These are phyloP conservation scores for Psilocybe sp. DNA, from an alignment of 768 basidiomycete species.

Conservation along the genomic window DNA sequence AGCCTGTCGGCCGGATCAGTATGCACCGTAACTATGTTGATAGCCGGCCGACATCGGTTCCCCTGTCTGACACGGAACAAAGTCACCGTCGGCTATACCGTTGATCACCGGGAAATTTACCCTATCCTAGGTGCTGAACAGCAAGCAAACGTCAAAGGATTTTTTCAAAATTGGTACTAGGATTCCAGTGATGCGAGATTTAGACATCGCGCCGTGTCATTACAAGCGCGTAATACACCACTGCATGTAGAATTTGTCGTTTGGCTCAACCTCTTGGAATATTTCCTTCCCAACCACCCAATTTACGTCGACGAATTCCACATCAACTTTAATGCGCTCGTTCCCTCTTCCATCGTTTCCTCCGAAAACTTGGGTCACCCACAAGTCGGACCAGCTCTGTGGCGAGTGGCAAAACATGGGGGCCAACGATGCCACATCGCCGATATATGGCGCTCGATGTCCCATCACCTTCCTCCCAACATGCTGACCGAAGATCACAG, in stretches of 20 bases:
- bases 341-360: not conserved
- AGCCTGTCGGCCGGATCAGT: too few relatives aligned
- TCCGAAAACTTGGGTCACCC: constrained; percentile 31
- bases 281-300: constrained; percentile 4
- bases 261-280: not conserved
- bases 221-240: constrained; percentile 11
- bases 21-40: too few relatives aligned
- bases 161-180: too few relatives aligned
- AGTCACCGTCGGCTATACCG: too few relatives aligned
- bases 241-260: constrained; percentile 11
- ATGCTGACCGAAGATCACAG: constrained; percentile 35
- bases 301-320: constrained; percentile 2
- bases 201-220: too few relatives aligned
- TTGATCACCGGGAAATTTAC: too few relatives aligned
- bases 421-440: not conserved
- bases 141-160: too few relatives aligned
- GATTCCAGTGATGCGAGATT: too few relatives aligned
- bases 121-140: too few relatives aligned
- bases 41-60: too few relatives aligned
- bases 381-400: constrained; percentile 30
- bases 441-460: not conserved
- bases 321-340: constrained; percentile 11
- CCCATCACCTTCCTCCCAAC: constrained; percentile 30
- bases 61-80: too few relatives aligned
- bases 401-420: constrained; percentile 38